Percentiles rank a stretch among this genome's conserved stretches.
Evolutionary conservation across 306 rosid species (phyloP).

Genomic region (Rosa lucieae): DNA sequence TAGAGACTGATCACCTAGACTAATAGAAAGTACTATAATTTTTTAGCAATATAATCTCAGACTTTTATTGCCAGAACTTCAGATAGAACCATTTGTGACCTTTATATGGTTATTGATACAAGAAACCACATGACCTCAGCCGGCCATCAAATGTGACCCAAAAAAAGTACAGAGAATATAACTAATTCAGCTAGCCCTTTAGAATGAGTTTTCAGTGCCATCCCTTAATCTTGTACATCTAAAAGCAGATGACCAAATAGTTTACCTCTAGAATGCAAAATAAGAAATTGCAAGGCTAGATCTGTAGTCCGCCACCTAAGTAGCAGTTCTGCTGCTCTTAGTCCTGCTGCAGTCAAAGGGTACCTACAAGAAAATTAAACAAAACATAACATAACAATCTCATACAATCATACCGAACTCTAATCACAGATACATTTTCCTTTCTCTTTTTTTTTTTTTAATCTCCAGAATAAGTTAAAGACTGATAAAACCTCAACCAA

Average conservation of each 20-base stretch:
- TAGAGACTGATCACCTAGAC: not conserved
- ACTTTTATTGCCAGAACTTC: not conserved
- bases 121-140: not conserved
- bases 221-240: not conserved
- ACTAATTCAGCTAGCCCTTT: not conserved
- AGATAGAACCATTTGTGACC: not conserved
- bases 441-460: not conserved
- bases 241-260: constrained; percentile 1
- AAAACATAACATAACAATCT: not conserved
- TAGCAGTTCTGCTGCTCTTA: constrained; percentile 97
- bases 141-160: not conserved
- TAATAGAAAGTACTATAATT: not conserved
- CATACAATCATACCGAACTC: not conserved
- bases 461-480: not conserved
- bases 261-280: constrained; percentile 97
- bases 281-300: constrained; percentile 92
- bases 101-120: not conserved
- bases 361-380: constrained; percentile 42
- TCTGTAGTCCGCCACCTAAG: constrained; percentile 93
- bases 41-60: not conserved
- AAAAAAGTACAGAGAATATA: not conserved
- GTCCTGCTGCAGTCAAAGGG: constrained; percentile 98
- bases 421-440: not conserved
- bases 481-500: constrained; percentile 53
- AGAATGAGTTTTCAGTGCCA: not conserved